A percentile compares a stretch with the other conserved stretches of the same genome.
Conservation (phyloP, 495 filamentous ascomycete species). For the Opeltia flavorubescens region DNA sequence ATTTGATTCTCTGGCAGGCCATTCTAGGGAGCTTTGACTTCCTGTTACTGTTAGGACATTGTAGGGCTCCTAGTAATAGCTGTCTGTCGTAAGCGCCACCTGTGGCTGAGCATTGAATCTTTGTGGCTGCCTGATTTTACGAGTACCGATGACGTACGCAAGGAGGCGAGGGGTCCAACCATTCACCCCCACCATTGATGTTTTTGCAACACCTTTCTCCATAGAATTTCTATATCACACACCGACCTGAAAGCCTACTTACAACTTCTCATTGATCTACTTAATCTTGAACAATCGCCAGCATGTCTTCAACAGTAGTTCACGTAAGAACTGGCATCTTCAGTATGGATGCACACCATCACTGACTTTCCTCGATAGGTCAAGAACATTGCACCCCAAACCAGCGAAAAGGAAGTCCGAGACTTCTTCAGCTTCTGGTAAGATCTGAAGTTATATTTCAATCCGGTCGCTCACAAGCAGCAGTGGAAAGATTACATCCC, state of each 20-base stretch:
- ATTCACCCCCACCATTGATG: neutral
- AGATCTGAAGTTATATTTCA: conserved; percentile 8
- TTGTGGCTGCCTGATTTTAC: too few relatives aligned
- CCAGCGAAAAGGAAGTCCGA: conserved; percentile 76
- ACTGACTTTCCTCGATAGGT: conserved; percentile 18
- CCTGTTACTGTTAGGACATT: too few relatives aligned
- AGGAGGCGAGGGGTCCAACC: conserved; percentile 6
- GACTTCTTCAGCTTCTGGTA: conserved; percentile 99
- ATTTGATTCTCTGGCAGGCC: too few relatives aligned
- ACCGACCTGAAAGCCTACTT: neutral
- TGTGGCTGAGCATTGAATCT: too few relatives aligned
- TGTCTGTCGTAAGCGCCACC: too few relatives aligned
- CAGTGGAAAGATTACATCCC: conserved; percentile 78
- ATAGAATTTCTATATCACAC: neutral
- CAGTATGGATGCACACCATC: neutral
- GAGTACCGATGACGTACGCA: neutral
- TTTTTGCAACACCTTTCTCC: neutral
- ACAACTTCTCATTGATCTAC: neutral
- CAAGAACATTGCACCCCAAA: conserved; percentile 69
- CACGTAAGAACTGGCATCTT: conserved; percentile 22
- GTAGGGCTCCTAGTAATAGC: too few relatives aligned
- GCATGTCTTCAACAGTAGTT: conserved; percentile 37
- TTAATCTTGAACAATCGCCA: conserved; percentile 2
- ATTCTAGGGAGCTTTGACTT: too few relatives aligned
- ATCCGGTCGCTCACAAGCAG: conserved; percentile 15